phyloP scores from a whole-genome alignment of 805 yeast genomes.

The Wickerhamiella siamensis region DNA sequence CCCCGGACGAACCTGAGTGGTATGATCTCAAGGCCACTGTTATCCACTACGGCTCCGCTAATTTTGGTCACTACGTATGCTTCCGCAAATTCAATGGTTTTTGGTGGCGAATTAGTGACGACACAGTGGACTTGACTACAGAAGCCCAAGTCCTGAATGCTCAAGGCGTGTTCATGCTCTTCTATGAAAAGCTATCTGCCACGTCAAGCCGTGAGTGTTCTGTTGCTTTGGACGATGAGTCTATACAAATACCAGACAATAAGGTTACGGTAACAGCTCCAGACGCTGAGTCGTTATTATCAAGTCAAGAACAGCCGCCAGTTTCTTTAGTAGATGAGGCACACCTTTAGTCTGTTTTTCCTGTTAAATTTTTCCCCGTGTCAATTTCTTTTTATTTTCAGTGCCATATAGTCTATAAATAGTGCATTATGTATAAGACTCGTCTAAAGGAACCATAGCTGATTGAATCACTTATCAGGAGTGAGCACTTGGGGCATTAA shows the following conservation, averaged over 20 bases:
- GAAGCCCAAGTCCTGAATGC: constrained; percentile 68
- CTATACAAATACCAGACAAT: background rate
- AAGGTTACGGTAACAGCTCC: too few relatives aligned
- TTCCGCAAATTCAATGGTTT: constrained; percentile 65
- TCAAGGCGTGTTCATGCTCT: constrained; percentile 86
- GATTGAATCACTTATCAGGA: too few relatives aligned
- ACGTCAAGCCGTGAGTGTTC: background rate
- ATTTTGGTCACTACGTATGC: constrained; percentile 93
- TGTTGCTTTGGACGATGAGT: background rate
- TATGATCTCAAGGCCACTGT: constrained; percentile 76
- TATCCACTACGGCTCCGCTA: constrained; percentile 89
- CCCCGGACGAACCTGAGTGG: constrained; percentile 5
- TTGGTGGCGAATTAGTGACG: constrained; percentile 96
- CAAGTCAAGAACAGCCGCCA: too few relatives aligned
- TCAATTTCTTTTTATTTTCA: too few relatives aligned
- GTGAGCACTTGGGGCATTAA: too few relatives aligned
- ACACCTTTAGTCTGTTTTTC: too few relatives aligned
- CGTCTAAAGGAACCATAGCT: too few relatives aligned
- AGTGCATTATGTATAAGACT: too few relatives aligned
- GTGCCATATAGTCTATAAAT: too few relatives aligned
- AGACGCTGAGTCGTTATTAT: too few relatives aligned
- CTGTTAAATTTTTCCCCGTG: too few relatives aligned
- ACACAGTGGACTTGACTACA: constrained; percentile 62
- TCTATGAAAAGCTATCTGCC: constrained; percentile 43
- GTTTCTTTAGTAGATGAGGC: too few relatives aligned